Percentiles rank a stretch among this genome's conserved stretches.
Conservation (phyloP, 768 basidiomycete species). For the Mycena galopus region DNA sequence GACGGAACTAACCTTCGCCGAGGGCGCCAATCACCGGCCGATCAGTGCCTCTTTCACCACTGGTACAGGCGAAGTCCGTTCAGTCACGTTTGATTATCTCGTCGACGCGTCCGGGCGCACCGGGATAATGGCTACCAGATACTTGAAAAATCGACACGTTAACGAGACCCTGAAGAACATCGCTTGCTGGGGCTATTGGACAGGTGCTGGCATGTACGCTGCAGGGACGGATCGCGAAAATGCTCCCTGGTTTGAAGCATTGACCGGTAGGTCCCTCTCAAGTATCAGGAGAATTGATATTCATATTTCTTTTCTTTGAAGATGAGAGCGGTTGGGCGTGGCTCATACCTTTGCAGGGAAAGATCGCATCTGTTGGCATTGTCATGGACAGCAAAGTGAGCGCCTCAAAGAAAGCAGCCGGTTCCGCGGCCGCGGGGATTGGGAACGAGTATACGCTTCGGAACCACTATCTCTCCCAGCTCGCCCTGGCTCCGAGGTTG, state of each 20-base stretch:
- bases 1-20: slow-evolving; percentile 35
- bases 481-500: slow-evolving; percentile 52
- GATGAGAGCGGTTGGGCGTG: slow-evolving; percentile 57
- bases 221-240: slow-evolving; percentile 26
- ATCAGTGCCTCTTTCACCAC: slow-evolving; percentile 44
- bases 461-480: slow-evolving; percentile 51
- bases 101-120: slow-evolving; percentile 65
- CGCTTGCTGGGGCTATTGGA: slow-evolving; percentile 63
- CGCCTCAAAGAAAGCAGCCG: slow-evolving; percentile 37
- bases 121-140: slow-evolving; percentile 62
- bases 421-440: slow-evolving; percentile 5
- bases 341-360: slow-evolving; percentile 54
- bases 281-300: not conserved
- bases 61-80: slow-evolving; percentile 37
- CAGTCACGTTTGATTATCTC: slow-evolving; percentile 62
- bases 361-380: slow-evolving; percentile 51
- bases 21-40: slow-evolving; percentile 35
- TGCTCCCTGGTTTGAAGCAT: slow-evolving; percentile 27
- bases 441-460: slow-evolving; percentile 34
- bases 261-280: slow-evolving; percentile 11
- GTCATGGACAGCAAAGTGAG: slow-evolving; percentile 48
- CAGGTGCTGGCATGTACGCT: slow-evolving; percentile 45
- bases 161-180: slow-evolving; percentile 62
- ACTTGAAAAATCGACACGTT: slow-evolving; percentile 60
- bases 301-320: slow-evolving; percentile 25